Percentiles rank a stretch among this genome's conserved stretches.
Conservation (phyloP, 2,329 filamentous ascomycete genomes). For the Alternaria infectoria region DNA sequence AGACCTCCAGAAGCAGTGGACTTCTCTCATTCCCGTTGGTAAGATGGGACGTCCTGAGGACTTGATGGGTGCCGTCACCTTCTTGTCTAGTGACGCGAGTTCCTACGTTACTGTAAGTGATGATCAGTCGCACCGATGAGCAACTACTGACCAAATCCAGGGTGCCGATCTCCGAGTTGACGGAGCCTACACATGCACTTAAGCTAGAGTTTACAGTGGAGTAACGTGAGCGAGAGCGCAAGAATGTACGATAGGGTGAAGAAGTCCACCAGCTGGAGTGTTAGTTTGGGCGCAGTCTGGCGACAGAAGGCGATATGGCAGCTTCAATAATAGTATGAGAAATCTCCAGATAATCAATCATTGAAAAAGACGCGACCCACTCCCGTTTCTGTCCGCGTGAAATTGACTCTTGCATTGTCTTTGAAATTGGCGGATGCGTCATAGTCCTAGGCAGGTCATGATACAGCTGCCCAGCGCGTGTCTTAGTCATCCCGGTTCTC, state of each 20-base stretch:
- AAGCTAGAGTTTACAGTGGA: not conserved
- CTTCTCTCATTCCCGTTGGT: slow-evolving; percentile 85
- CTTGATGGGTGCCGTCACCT: slow-evolving; percentile 90
- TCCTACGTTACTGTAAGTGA: slow-evolving; percentile 46
- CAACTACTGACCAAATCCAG: slow-evolving; percentile 35
- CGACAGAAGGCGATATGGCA: not conserved
- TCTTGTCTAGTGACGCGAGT: slow-evolving; percentile 78
- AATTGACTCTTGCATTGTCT: not conserved
- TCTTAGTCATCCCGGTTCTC: slow-evolving; percentile 13
- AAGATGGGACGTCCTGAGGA: slow-evolving; percentile 94
- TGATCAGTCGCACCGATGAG: not conserved
- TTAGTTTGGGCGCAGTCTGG: not conserved
- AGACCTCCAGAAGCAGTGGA: slow-evolving; percentile 89
- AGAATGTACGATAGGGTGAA: not conserved
- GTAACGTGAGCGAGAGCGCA: not conserved
- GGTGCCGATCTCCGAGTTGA: slow-evolving; percentile 82
- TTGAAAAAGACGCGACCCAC: not conserved
- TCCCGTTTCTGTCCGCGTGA: not conserved
- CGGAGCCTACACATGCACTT: slow-evolving; percentile 86
- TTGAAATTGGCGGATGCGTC: not conserved
- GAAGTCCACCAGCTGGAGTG: not conserved
- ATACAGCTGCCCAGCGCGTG: not conserved
- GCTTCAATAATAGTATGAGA: not conserved
- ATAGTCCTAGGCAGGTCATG: not conserved
- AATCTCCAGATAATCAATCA: not conserved